These are phyloP conservation scores for Stromatinia cepivora DNA, from an alignment of 2,329 filamentous ascomycete genomes.

Conservation along the genomic window DNA sequence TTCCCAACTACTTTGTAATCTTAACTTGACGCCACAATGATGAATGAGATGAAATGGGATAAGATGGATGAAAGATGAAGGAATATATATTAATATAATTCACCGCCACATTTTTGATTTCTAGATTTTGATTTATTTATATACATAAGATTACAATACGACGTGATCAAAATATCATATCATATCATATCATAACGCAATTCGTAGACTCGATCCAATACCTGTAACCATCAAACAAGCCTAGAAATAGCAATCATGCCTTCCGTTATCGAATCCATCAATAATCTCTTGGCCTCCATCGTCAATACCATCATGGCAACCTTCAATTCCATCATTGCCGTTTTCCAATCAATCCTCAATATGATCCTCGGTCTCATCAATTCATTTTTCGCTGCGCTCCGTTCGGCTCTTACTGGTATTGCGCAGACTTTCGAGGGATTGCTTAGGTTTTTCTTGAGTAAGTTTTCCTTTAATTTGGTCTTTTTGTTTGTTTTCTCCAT, in stretches of 20 bases:
- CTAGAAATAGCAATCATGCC: slow-evolving; percentile 31
- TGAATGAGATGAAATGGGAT: not conserved
- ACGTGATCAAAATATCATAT: not conserved
- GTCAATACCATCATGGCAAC: slow-evolving; percentile 33
- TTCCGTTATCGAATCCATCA: slow-evolving; percentile 35
- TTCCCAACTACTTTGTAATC: not conserved
- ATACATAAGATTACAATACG: not conserved
- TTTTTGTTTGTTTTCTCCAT: not conserved
- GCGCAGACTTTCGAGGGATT: slow-evolving; percentile 38
- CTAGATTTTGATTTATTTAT: not conserved
- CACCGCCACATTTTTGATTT: slow-evolving; percentile 2
- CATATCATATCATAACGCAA: not conserved
- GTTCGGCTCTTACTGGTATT: slow-evolving; percentile 33
- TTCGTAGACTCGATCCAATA: not conserved
- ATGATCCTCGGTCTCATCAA: slow-evolving; percentile 34
- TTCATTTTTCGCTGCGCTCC: slow-evolving; percentile 31
- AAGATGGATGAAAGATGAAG: not conserved
- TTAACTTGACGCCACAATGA: slow-evolving; percentile 13
- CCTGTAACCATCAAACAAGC: slow-evolving; percentile 1
- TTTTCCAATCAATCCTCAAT: slow-evolving; percentile 36
- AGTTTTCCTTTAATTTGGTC: slow-evolving; percentile 13
- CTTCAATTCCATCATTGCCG: slow-evolving; percentile 35
- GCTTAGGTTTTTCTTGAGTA: slow-evolving; percentile 39
- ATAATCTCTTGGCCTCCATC: slow-evolving; percentile 35
- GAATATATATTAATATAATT: slow-evolving; percentile 3